These are phyloP conservation scores for Rheum nobile DNA, from an alignment of 148 eudicot genomes.

Conservation along the genomic window DNA sequence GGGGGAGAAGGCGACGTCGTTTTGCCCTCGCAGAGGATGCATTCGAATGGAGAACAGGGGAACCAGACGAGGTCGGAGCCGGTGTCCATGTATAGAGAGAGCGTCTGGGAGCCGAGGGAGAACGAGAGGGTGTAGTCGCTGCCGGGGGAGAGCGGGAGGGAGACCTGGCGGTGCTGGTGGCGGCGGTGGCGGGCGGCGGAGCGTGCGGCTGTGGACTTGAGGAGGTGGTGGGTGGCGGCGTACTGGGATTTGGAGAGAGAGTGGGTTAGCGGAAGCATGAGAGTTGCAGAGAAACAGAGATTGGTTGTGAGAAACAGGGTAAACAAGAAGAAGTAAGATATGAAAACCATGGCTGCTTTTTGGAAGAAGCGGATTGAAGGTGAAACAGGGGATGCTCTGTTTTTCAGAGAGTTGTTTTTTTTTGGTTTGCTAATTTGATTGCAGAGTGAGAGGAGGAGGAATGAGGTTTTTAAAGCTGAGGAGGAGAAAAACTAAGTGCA, in stretches of 20 bases:
- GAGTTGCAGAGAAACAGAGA: not conserved
- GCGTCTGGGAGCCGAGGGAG: constrained; percentile 40
- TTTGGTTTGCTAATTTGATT: not conserved
- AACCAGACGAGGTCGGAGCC: constrained; percentile 92
- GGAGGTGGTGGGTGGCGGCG: constrained; percentile 54
- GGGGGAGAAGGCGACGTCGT: constrained; percentile 30
- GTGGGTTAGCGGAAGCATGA: constrained; percentile 43
- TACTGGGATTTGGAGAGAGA: constrained; percentile 41
- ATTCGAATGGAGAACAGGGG: constrained; percentile 71
- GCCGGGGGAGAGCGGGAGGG: constrained; percentile 79
- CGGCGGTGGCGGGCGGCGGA: constrained; percentile 37
- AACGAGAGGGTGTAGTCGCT: constrained; percentile 73
- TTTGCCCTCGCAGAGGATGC: constrained; percentile 79
- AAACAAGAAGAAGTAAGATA: not conserved
- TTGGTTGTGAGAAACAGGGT: not conserved
- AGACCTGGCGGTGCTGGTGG: constrained; percentile 42
- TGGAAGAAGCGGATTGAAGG: too few relatives aligned
- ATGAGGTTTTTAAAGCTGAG: not conserved
- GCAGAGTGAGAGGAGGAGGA: not conserved
- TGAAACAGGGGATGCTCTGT: not conserved
- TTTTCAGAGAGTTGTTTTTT: not conserved
- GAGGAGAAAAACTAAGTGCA: too few relatives aligned
- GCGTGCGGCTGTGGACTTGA: constrained; percentile 51
- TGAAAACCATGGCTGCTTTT: not conserved
- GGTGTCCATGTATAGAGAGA: constrained; percentile 84